Conservation (phyloP, 2,329 filamentous ascomycete genomes). For the Cylindrodendrum hubeiense region DNA sequence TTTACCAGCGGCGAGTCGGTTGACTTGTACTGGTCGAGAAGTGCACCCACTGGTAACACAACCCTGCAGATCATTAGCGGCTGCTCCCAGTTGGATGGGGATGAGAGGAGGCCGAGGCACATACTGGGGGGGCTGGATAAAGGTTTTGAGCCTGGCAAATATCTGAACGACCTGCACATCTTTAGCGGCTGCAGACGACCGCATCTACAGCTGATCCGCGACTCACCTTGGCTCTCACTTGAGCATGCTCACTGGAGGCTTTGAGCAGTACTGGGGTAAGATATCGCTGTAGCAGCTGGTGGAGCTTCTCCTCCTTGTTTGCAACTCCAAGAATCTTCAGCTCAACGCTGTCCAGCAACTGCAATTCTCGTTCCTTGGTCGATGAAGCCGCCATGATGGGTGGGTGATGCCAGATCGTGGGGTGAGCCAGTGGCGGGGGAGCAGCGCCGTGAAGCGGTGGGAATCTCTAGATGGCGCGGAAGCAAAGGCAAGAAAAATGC, state of each 20-base stretch:
- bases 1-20: constrained; percentile 80
- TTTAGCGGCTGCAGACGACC: constrained; percentile 4
- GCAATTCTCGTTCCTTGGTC: constrained; percentile 79
- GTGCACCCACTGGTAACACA: constrained; percentile 83
- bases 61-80: constrained; percentile 60
- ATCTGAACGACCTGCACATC: constrained; percentile 61
- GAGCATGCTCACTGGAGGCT: constrained; percentile 81
- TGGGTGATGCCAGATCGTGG: constrained; percentile 2
- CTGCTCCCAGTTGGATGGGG: not conserved
- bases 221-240: constrained; percentile 81
- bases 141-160: constrained; percentile 65
- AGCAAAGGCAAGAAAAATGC: constrained; percentile 3
- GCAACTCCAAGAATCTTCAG: constrained; percentile 83
- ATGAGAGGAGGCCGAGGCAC: constrained; percentile 26
- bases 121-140: constrained; percentile 65
- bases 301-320: constrained; percentile 85
- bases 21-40: constrained; percentile 91
- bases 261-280: constrained; percentile 88
- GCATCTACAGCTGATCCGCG: not conserved
- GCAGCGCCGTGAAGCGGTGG: not conserved
- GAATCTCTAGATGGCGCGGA: constrained; percentile 1
- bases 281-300: constrained; percentile 82
- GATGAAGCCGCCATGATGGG: constrained; percentile 52
- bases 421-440: constrained; percentile 14
- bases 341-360: constrained; percentile 87